Percentiles rank a stretch among this genome's conserved stretches.
phyloP scores from a whole-genome alignment of 352 stramenopile genomes.

The Aphanomyces euteiches region DNA sequence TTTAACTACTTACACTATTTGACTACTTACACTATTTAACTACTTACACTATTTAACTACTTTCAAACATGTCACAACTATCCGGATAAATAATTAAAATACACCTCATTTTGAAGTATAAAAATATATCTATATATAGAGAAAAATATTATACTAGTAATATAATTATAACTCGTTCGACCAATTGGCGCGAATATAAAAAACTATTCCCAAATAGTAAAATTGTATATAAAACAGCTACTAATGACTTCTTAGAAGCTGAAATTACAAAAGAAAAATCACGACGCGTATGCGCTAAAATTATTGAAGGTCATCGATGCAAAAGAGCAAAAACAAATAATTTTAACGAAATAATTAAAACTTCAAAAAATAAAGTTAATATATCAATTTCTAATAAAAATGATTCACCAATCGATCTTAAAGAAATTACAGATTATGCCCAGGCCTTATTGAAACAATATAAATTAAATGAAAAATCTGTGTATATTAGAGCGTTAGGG shows the following conservation, averaged over 20 bases:
- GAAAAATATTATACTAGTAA: slow-evolving; percentile 2
- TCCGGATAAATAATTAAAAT: slow-evolving; percentile 64
- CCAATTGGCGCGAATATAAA: slow-evolving; percentile 67
- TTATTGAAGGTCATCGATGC: background rate
- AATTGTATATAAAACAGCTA: slow-evolving; percentile 47
- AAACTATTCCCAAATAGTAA: slow-evolving; percentile 39
- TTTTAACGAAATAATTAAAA: slow-evolving; percentile 4
- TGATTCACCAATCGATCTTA: slow-evolving; percentile 3
- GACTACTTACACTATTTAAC: slow-evolving; percentile 9
- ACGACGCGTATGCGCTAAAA: background rate
- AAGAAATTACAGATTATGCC: background rate
- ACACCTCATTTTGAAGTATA: slow-evolving; percentile 86
- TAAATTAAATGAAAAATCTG: background rate
- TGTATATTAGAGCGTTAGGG: background rate
- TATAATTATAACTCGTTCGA: slow-evolving; percentile 84
- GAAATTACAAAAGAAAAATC: background rate
- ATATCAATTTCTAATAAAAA: slow-evolving; percentile 18
- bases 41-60: slow-evolving; percentile 16
- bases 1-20: slow-evolving; percentile 21
- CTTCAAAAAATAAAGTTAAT: slow-evolving; percentile 11
- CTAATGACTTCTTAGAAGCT: background rate
- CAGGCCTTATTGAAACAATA: background rate
- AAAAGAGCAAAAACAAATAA: slow-evolving; percentile 17
- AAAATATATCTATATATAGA: slow-evolving; percentile 4
- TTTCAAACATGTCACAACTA: slow-evolving; percentile 3